Evolutionary conservation across 192 early-diverging fungal species (phyloP).

Genomic region (Podila epigama): DNA sequence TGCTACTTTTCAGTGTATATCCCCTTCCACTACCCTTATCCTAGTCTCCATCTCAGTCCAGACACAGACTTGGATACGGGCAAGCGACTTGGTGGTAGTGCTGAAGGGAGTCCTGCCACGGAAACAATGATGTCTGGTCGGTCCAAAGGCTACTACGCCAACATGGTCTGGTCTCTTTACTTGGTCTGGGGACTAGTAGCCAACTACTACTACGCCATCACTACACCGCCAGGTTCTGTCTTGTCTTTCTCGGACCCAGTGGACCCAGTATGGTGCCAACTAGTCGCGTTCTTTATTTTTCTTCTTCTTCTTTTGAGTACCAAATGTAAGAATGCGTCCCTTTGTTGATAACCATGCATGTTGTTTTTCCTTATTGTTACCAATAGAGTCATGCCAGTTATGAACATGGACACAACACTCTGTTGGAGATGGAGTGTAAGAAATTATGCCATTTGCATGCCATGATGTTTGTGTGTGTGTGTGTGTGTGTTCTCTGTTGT

Average conservation of each 20-base stretch:
- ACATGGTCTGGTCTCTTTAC: conserved; percentile 52
- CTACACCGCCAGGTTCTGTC: conserved; percentile 59
- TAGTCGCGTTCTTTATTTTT: background rate
- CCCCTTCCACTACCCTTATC: conserved; percentile 54
- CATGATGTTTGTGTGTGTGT: too few relatives aligned
- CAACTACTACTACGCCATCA: conserved; percentile 64
- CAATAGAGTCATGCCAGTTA: conserved; percentile 35
- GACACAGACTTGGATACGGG: conserved; percentile 16
- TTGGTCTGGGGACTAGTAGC: conserved; percentile 58
- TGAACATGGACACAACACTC: conserved; percentile 43
- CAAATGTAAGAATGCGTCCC: too few relatives aligned
- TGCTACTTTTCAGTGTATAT: conserved; percentile 56
- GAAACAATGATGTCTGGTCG: too few relatives aligned
- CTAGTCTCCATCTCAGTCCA: background rate
- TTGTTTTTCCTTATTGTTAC: background rate
- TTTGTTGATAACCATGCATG: too few relatives aligned
- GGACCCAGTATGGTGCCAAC: background rate
- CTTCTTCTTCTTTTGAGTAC: background rate
- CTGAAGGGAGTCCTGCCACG: too few relatives aligned
- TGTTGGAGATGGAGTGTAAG: conserved; percentile 60
- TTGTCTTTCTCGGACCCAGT: conserved; percentile 3
- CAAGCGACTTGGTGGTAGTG: background rate
- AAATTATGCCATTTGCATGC: too few relatives aligned
- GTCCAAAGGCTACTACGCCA: conserved; percentile 30
- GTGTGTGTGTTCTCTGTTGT: too few relatives aligned